Conservation (phyloP, 2,329 filamentous ascomycete species). For the Falciphora oryzae region DNA sequence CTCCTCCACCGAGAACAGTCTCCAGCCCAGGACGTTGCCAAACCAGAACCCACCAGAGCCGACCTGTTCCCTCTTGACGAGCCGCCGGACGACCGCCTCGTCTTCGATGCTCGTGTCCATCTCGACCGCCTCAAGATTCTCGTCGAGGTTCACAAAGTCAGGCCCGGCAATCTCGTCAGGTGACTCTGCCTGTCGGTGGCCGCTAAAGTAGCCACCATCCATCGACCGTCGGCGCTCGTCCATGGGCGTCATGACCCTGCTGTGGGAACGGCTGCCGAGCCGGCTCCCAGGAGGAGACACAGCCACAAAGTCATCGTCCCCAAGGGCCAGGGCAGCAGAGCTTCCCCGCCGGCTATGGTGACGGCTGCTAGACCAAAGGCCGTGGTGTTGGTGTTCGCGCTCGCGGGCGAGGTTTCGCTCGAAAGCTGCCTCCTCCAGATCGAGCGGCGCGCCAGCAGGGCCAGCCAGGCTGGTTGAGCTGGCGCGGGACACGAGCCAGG, state of each 20-base stretch:
- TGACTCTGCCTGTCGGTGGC: constrained; percentile 22
- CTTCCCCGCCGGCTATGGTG: constrained; percentile 40
- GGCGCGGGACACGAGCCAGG: constrained; percentile 60
- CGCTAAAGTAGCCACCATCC: constrained; percentile 30
- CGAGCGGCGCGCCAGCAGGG: constrained; percentile 33
- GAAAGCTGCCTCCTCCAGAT: constrained; percentile 43
- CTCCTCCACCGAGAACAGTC: constrained; percentile 57
- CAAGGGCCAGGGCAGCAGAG: constrained; percentile 24
- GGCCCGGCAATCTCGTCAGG: constrained; percentile 42
- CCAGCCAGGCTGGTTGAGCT: constrained; percentile 58
- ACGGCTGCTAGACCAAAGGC: constrained; percentile 34
- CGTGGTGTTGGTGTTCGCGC: constrained; percentile 35
- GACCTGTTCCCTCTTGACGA: constrained; percentile 45
- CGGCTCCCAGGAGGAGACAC: constrained; percentile 36
- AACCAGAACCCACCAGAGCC: constrained; percentile 52
- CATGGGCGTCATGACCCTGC: constrained; percentile 39
- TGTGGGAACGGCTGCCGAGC: constrained; percentile 40
- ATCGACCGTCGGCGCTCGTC: constrained; percentile 26
- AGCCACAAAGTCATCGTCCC: constrained; percentile 28
- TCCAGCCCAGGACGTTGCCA: constrained; percentile 52
- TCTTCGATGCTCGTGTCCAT: constrained; percentile 44
- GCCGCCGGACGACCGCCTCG: constrained; percentile 50
- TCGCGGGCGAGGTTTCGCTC: constrained; percentile 47
- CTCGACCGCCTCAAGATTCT: constrained; percentile 48
- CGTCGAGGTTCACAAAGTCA: constrained; percentile 58